Evolutionary conservation across 148 eudicot species (phyloP).

Genomic region (Fallopia convolvulus): DNA sequence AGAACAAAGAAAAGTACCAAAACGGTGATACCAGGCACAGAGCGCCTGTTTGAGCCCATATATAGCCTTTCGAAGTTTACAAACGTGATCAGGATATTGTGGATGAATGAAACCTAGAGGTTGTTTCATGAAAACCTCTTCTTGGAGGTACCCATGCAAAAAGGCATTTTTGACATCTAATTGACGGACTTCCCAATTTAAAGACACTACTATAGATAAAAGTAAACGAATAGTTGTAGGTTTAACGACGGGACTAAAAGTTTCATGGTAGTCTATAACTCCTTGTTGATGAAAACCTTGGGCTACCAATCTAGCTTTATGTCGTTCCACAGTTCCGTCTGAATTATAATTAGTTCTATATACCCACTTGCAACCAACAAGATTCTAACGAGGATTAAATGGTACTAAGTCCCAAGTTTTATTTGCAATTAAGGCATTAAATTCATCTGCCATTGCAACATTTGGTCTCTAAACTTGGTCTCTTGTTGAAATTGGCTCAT

Average conservation of each 20-base stretch:
- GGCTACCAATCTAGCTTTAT: background rate
- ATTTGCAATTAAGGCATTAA: too few species aligned
- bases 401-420: too few species aligned
- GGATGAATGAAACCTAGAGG: background rate
- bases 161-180: conserved; percentile 1
- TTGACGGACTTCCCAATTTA: background rate
- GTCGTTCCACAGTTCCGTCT: too few species aligned
- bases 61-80: background rate
- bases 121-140: background rate
- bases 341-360: too few species aligned
- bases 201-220: background rate
- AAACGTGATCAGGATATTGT: background rate
- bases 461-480: too few species aligned
- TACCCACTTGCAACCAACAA: too few species aligned
- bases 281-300: background rate
- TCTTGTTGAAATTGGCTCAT: too few species aligned
- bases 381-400: too few species aligned
- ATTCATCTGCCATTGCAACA: too few species aligned
- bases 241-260: background rate
- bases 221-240: background rate
- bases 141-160: background rate
- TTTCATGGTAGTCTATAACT: background rate
- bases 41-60: background rate
- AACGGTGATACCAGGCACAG: background rate
- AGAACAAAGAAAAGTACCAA: background rate